Conservation (phyloP, 2,329 filamentous ascomycete genomes). For the Scleromitrula shiraiana region DNA sequence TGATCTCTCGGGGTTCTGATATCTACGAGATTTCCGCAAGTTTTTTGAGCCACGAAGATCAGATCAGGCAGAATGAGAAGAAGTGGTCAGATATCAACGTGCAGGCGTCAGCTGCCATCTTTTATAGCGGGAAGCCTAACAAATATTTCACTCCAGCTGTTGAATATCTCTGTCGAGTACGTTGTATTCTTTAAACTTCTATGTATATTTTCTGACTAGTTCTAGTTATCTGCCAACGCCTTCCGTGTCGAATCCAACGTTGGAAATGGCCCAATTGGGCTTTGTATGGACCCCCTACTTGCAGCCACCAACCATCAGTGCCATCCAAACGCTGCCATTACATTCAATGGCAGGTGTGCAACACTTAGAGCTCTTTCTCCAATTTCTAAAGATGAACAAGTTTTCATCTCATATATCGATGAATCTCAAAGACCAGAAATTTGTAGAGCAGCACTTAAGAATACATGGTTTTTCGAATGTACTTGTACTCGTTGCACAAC, state of each 20-base stretch:
- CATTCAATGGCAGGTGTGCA: slow-evolving; percentile 44
- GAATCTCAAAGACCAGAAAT: slow-evolving; percentile 18
- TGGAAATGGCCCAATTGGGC: slow-evolving; percentile 44
- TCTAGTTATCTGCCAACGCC: slow-evolving; percentile 52
- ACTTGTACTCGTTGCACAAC: neutral
- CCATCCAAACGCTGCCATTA: slow-evolving; percentile 49
- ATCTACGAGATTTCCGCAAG: too few relatives aligned
- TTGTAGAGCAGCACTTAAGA: slow-evolving; percentile 1
- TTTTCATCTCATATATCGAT: slow-evolving; percentile 57
- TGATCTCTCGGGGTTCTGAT: slow-evolving; percentile 34
- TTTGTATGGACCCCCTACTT: slow-evolving; percentile 45
- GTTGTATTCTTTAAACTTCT: slow-evolving; percentile 9
- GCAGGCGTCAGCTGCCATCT: slow-evolving; percentile 42
- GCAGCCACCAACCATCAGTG: slow-evolving; percentile 56
- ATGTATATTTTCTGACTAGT: neutral
- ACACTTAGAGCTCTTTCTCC: slow-evolving; percentile 41
- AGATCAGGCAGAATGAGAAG: slow-evolving; percentile 31
- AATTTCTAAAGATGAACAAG: slow-evolving; percentile 46
- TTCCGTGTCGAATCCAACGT: slow-evolving; percentile 47
- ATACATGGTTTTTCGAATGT: slow-evolving; percentile 9
- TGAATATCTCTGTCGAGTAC: slow-evolving; percentile 47
- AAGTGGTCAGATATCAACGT: slow-evolving; percentile 37
- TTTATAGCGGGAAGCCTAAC: slow-evolving; percentile 25
- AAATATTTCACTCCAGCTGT: slow-evolving; percentile 32
- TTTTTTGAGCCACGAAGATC: slow-evolving; percentile 42